Base-by-base conservation (phyloP, 768 basidiomycete genomes). In the Coprinopsis sp. region DNA sequence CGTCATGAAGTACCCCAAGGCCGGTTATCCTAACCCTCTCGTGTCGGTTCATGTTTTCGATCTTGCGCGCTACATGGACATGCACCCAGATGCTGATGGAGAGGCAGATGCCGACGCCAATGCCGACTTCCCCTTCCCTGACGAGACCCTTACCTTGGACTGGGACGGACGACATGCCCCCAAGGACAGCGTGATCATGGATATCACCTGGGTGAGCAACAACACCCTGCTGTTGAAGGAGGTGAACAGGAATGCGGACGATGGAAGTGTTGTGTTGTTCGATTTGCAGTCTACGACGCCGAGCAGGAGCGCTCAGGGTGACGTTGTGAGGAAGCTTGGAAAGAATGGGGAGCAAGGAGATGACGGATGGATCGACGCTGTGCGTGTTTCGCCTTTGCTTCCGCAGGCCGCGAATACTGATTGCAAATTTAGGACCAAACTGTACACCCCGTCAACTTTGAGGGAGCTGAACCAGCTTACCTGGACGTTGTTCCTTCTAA, bases 331-430 rank as follows among this genome's bases (percentile, higher is more conserved):
- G 47, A 83, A 72, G 50, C 71, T 95, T 8, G 95, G 93, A 3
- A 77, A 79, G 59, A 60, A 82, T 28, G 95, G 91, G 5, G 94
- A 93, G 56, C 76, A 95, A 58, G 86, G 82, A 0, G 95, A 96
- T 58, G 81, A 81, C 29, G 96, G 96, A 1, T 99, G 96, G 96
- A 91, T 97, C 51, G 90, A 97, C 41, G 69, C 79, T 50, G 92
- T 91, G 52, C 50, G 84, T 71, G 24, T 36, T 25, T 12, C 2
- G 11, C 47, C 29, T 36, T 41, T 42, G 30, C 16, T 36, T 41
- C 19, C 19, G 30, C 28, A 33, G 3, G 21, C 23, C 7, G 31
- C 10, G 31, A 21, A 25, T 44, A 28, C 8, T 36, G 21, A 44
- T 50, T 33, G 16, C 23, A 4, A 22, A 21, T 37, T 3, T 43